Evolutionary conservation across 1,284 basidiomycete species (phyloP), one percentile per base, ranked within the genome.

Genomic region (Phellopilus nigrolimitatus): DNA sequence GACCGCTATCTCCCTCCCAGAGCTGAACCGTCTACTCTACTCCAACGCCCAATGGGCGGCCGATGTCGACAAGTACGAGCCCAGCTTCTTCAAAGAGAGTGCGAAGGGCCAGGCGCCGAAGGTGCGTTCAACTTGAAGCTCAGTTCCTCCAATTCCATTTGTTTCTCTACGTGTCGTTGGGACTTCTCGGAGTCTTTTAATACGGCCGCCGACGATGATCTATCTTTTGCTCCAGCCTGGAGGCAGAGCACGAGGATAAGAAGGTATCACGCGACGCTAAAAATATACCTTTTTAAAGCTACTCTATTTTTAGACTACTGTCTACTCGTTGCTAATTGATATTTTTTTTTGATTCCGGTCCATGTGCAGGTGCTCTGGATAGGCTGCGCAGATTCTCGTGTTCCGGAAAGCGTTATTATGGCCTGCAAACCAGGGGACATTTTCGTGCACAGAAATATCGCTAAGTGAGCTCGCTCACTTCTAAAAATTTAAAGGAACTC

Each of bases 81-180:
- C 87, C 1, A 69, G 67, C 12, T 88, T 91, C 58, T 85, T 91
- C 52, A 59, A 68, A 4, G 61, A 76, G 55, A 75, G 71, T 3
- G 78, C 82, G 2, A 67, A 79, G 64, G 86, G 83, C 7, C 91
- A 94, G 65, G 59, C 65, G 0, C 90, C 91, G 19, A 84, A 88
- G 71, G 84, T 82, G 56, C 30, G 69, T 62, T 27, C 34, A 31
- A 28, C 24, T 12, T n/a, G n/a, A n/a, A n/a, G n/a, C n/a, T n/a
- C n/a, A n/a, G n/a, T n/a, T n/a, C n/a, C n/a, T n/a, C n/a, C n/a
- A n/a, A n/a, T n/a, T n/a, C n/a, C n/a, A n/a, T n/a, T n/a, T n/a
- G n/a, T n/a, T n/a, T n/a, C n/a, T n/a, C n/a, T n/a, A n/a, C n/a
- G n/a, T n/a, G n/a, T n/a, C n/a, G n/a, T n/a, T n/a, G n/a, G n/a